Base-by-base conservation (phyloP, 345 rosid genomes). In the Anastatica hierochuntica region DNA sequence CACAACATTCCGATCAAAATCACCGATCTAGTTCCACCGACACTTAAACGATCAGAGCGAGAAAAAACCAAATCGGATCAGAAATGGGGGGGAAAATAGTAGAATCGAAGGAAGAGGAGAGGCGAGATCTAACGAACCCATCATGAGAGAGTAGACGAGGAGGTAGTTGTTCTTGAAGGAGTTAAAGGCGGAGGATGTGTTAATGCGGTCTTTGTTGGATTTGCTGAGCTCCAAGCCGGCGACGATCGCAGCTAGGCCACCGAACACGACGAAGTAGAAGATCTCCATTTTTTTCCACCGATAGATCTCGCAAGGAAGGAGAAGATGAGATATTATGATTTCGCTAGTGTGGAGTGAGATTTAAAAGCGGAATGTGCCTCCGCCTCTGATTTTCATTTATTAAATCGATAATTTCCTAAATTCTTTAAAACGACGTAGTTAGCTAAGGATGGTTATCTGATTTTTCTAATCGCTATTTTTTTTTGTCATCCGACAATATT, bases 91-190 rank as follows among this genome's bases (percentile, higher is more conserved):
- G n/a, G n/a, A n/a, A n/a, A n/a, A 14, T 40, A 24, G 10, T 11
- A 10, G 16, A 53, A 16, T 10, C 2, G 49, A 53, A 14, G 30
- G n/a, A 37, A 19, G 36, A 0, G 8, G 33, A 49, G 50, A 20
- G 20, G 44, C 2, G 33, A 34, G 49, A 61, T 33, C 38, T n/a
- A n/a, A 41, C 36, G 40, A 49, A 84, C 92, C 83, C 88, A 84
- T 84, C 92, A 80, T 81, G 68, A 84, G 85, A 35, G 92, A 84
- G 74, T 78, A 84, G 26, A 84, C 92, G 9, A 81, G 27, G 50
- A 84, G 81, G 51, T 84, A 84, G 46, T 77, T 81, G 73, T 77
- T 80, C 72, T 77, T 84, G 79, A 84, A 81, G 65, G 78, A 53
- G 70, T 72, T 67, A 79, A 84, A 84, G 74, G 81, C 66, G 49